Percentiles rank a stretch among this genome's conserved stretches.
Evolutionary conservation across 164 flowering plant species (phyloP).

Genomic region (Stephania yunnanensis): DNA sequence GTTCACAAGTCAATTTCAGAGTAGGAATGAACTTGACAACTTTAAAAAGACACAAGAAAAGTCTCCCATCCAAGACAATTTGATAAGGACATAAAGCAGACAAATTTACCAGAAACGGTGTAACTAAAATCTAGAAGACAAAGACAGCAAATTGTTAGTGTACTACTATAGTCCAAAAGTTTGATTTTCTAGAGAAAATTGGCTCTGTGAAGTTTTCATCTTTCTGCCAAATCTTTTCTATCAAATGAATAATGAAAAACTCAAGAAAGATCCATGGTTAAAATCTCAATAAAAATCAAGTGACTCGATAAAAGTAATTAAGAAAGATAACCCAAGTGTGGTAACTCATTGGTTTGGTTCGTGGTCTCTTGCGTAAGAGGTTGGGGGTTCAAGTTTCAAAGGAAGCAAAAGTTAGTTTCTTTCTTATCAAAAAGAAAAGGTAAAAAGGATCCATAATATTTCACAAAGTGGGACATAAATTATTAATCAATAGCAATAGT

Average conservation of each 20-base stretch:
- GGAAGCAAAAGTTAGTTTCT: too few relatives aligned
- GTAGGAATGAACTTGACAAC: neutral
- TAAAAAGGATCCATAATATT: too few relatives aligned
- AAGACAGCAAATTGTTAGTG: neutral
- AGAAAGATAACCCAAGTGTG: neutral
- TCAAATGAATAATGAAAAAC: neutral
- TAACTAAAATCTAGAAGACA: neutral
- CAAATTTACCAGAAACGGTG: neutral
- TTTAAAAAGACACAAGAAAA: neutral
- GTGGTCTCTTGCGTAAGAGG: too few relatives aligned
- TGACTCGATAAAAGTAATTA: too few relatives aligned
- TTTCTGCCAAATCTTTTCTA: neutral
- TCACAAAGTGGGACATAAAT: too few relatives aligned
- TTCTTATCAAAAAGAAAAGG: too few relatives aligned
- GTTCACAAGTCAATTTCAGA: neutral
- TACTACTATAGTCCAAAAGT: neutral
- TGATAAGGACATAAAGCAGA: neutral
- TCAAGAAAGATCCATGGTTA: neutral
- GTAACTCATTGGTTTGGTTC: too few relatives aligned
- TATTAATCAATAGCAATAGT: too few relatives aligned
- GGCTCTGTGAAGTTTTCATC: neutral
- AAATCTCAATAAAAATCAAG: too few relatives aligned
- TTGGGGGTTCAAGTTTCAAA: too few relatives aligned
- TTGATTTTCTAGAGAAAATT: neutral
- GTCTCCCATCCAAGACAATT: neutral